phyloP scores from a whole-genome alignment of 208 protist species.

The Leishmania tarentolae region DNA sequence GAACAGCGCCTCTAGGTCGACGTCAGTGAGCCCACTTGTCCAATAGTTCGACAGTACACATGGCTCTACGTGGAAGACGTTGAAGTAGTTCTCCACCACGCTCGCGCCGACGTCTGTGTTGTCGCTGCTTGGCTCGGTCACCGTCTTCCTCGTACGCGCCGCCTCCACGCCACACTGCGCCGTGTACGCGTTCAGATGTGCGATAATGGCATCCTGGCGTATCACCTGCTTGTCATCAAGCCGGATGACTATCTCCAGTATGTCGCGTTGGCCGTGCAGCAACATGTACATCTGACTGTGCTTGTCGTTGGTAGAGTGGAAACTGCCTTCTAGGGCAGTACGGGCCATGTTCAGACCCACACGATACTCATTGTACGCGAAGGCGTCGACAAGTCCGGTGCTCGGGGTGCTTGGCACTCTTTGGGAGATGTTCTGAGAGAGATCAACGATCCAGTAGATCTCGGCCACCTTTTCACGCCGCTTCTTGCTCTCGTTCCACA shows the following conservation, averaged over 20 bases:
- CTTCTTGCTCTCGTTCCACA: constrained; percentile 82
- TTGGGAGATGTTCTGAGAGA: constrained; percentile 39
- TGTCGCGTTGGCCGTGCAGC: constrained; percentile 72
- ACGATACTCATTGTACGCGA: constrained; percentile 70
- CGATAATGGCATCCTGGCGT: constrained; percentile 68
- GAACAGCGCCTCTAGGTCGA: constrained; percentile 75
- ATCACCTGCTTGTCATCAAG: constrained; percentile 75
- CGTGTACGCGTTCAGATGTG: constrained; percentile 63
- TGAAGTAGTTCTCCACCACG: constrained; percentile 60
- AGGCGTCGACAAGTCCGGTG: constrained; percentile 38
- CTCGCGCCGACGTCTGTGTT: constrained; percentile 12
- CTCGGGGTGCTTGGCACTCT: constrained; percentile 15
- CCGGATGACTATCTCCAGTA: constrained; percentile 74
- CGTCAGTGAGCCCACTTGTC: constrained; percentile 54
- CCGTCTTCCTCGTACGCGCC: constrained; percentile 28
- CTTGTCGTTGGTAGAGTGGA: constrained; percentile 62
- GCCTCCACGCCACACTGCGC: constrained; percentile 49
- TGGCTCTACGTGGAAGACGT: constrained; percentile 78
- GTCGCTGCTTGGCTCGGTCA: constrained; percentile 1
- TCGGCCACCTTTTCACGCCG: constrained; percentile 64
- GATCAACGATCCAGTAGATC: constrained; percentile 72
- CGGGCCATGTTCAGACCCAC: constrained; percentile 80
- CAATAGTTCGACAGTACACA: constrained; percentile 83
- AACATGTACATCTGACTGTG: constrained; percentile 81
- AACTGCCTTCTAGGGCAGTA: constrained; percentile 46